A percentile compares a stretch with the other conserved stretches of the same genome.
phyloP scores from a whole-genome alignment of 345 rosid species.

The Clarkia xantiana region DNA sequence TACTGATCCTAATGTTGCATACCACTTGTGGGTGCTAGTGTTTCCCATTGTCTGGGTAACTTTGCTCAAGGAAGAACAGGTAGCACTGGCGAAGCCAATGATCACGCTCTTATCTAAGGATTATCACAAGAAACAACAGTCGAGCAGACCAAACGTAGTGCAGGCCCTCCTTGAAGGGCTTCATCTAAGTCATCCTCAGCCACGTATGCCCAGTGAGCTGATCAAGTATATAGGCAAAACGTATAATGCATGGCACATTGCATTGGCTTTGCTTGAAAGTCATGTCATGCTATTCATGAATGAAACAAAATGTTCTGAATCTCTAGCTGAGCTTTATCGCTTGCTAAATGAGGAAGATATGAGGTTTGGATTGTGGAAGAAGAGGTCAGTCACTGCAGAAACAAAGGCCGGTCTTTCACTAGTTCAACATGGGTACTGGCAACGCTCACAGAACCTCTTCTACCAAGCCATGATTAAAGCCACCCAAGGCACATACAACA shows the following conservation, averaged over 20 bases:
- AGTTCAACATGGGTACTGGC: constrained; percentile 98
- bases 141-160: constrained; percentile 89
- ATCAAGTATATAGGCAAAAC: constrained; percentile 94
- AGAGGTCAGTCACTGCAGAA: constrained; percentile 85
- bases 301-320: constrained; percentile 86
- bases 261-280: constrained; percentile 86
- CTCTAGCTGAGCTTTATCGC: constrained; percentile 91
- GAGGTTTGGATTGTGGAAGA: constrained; percentile 98
- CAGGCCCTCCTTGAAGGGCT: constrained; percentile 99
- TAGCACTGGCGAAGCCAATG: constrained; percentile 80
- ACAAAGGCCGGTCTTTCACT: constrained; percentile 94
- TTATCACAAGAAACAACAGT: constrained; percentile 97
- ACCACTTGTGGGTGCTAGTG: constrained; percentile 94
- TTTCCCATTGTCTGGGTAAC: constrained; percentile 98
- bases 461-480: constrained; percentile 98
- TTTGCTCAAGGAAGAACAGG: constrained; percentile 77
- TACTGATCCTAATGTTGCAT: constrained; percentile 89
- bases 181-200: constrained; percentile 96
- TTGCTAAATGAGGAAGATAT: constrained; percentile 95
- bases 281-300: constrained; percentile 84
- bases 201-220: constrained; percentile 96
- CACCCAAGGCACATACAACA: constrained; percentile 94
- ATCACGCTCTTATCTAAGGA: constrained; percentile 69
- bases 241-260: constrained; percentile 95
- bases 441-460: constrained; percentile 83